These are phyloP conservation scores for Geotrichum klebahnii DNA, from an alignment of 1,139 yeast species.

Conservation along the genomic window DNA sequence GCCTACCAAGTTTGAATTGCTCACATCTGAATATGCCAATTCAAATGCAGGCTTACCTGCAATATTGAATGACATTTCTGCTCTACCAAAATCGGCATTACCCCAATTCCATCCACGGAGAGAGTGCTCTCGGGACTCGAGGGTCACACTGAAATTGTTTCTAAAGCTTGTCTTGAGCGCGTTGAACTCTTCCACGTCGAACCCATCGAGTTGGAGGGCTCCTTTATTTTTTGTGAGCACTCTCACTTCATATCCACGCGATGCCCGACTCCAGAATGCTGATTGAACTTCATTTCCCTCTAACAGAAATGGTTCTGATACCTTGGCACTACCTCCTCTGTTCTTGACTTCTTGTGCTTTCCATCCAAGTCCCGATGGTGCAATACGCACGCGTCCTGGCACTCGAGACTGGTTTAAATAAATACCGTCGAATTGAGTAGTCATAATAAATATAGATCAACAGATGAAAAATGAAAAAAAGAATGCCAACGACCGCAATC, in stretches of 20 bases:
- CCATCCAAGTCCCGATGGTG: conserved; percentile 97
- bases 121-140: conserved; percentile 86
- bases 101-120: conserved; percentile 99
- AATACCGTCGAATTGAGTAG: conserved; percentile 72
- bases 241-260: conserved; percentile 84
- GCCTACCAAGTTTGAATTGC: conserved; percentile 87
- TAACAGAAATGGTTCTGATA: conserved; percentile 71
- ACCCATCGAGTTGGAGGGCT: conserved; percentile 85
- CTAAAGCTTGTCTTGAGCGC: conserved; percentile 79
- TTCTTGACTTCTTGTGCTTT: conserved; percentile 55
- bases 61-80: conserved; percentile 80
- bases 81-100: conserved; percentile 82
- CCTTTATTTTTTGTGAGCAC: conserved; percentile 87
- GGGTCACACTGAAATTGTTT: conserved; percentile 62
- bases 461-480: background rate
- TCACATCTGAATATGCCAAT: conserved; percentile 73
- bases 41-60: conserved; percentile 90
- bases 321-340: conserved; percentile 51
- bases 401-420: conserved; percentile 80
- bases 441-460: conserved; percentile 2
- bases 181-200: conserved; percentile 75
- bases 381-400: conserved; percentile 88
- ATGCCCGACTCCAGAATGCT: conserved; percentile 88
- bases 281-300: conserved; percentile 80
- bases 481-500: conserved; percentile 17